Percentiles rank a stretch among this genome's conserved stretches.
These are phyloP conservation scores for Stramenopiles sp. DNA, from an alignment of 352 stramenopile species.

Conservation along the genomic window DNA sequence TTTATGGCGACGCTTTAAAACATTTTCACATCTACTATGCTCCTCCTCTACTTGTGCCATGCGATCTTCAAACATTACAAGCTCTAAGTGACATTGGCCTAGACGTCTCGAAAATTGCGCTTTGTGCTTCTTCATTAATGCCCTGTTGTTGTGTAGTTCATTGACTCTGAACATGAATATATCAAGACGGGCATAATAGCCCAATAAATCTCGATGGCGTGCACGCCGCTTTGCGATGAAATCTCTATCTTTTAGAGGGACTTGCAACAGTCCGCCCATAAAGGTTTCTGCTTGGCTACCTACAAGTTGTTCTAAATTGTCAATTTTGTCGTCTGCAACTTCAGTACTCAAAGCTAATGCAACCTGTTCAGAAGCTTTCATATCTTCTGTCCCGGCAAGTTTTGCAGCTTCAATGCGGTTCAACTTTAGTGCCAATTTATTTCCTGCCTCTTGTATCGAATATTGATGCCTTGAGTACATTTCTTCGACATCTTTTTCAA, in stretches of 20 bases:
- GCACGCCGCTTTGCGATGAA: not conserved
- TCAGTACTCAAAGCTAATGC: not conserved
- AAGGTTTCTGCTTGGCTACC: not conserved
- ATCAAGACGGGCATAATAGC: not conserved
- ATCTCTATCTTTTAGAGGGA: not conserved
- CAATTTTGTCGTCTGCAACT: not conserved
- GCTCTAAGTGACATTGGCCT: not conserved
- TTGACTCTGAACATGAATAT: not conserved
- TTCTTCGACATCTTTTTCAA: not conserved
- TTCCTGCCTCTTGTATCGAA: not conserved
- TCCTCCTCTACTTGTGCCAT: not conserved
- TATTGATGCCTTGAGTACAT: not conserved
- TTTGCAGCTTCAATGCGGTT: not conserved
- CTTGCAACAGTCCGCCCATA: not conserved
- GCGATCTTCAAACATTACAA: not conserved
- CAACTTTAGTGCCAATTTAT: not conserved
- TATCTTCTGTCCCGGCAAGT: not conserved
- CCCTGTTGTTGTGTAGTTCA: not conserved
- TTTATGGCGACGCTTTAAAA: not conserved
- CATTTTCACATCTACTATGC: not conserved
- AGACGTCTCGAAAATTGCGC: not conserved
- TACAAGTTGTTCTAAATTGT: not conserved
- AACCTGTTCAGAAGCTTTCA: not conserved
- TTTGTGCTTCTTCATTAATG: not conserved
- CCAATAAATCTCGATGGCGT: not conserved